Evolutionary conservation across 1,284 basidiomycete species (phyloP), one percentile per base, ranked within the genome.

Genomic region (Spongiforma sp.): DNA sequence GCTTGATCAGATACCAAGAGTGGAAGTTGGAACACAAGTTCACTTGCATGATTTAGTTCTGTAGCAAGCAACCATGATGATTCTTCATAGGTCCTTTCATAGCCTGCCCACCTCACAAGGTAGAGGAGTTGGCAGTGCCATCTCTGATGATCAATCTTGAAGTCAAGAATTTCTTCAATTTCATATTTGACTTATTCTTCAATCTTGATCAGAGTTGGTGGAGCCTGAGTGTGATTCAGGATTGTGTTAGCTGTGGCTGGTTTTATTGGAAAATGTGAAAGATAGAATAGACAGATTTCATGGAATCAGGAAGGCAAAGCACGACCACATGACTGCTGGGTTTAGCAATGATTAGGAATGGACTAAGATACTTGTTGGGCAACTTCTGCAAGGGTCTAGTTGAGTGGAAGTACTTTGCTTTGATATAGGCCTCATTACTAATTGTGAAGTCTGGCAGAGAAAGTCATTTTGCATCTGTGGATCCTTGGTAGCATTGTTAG

Each of bases 311-410:
- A 24, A 61, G 34, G 2, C 14, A 9, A 21, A 46, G 41, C 10
- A 19, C 48, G 26, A 58, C 19, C 5, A 43, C 32, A 33, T 46
- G 24, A 24, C 8, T 46, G 26, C 57, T 32, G 11, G 34, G 28
- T 24, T 58, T 4, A 24, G 41, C 30, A 14, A 60, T 60, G 33
- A 78, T 63, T 5, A 37, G 58, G 63, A 67, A 78, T 1, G 73
- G 76, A 9, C 77, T 73, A 5, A 71, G 50, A 30, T 61, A 61
- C 19, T 64, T 67, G 28, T 67, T 56, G 33, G 72, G 68, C 19
- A 78, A 65, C 59, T 78, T 78, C 63, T 72, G 67, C 5, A 72
- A 65, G 9, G 56, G 57, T 21, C 43, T 2, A 11, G 57, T 65
- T 6, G 55, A 61, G 8, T 32, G 32, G 39, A 63, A 55, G 32